Evolutionary conservation across 78 protist genomes (phyloP), one percentile per base, ranked within the genome.

Genomic region (Polysphondylium violaceum): DNA sequence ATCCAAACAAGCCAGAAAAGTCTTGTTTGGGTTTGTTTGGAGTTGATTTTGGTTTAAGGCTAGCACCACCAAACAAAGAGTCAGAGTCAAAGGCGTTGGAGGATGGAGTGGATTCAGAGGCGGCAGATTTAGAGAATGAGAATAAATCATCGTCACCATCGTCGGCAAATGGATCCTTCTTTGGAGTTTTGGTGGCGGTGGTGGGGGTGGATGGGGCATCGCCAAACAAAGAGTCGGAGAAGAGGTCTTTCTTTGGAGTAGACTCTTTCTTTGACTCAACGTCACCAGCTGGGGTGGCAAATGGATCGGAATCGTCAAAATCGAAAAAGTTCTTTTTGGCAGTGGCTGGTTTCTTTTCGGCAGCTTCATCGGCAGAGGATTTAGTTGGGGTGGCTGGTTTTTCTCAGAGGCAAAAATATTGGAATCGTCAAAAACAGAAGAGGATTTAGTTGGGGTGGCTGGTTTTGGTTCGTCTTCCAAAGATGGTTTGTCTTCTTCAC

Each of bases 21-120:
- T 83, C 91, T 69, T 69, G 90, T 69, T 83, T 83, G n/a, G 56
- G 76, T 56, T 55, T 29, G 8, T 38, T 3, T 23, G 79, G n/a
- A 14, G 60, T 41, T 23, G 8, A n/a, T 29, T 51, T 55, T 47
- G 61, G 27, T 58, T 58, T 69, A 23, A 51, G 71, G 31, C 60
- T 53, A 19, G 61, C 40, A 36, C 74, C 89, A 35, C 91, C 91
- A 58, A 83, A 83, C 41, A 83, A 27, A 40, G 91, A 83, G 21
- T 83, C 91, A 56, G 81, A 69, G 67, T 83, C 79, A 58, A 83
- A 83, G 14, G 40, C 21, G 2, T 67, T 27, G 2, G n/a, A 33
- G 35, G 65, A 53, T 4, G 50, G 11, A 21, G 77, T 8, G 4
- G 63, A 21, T 35, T 43, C 3, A 3, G 73, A 21, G 7, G 16